Conservation (phyloP, 2,329 filamentous ascomycete genomes). For the Sarocladium oryzae region DNA sequence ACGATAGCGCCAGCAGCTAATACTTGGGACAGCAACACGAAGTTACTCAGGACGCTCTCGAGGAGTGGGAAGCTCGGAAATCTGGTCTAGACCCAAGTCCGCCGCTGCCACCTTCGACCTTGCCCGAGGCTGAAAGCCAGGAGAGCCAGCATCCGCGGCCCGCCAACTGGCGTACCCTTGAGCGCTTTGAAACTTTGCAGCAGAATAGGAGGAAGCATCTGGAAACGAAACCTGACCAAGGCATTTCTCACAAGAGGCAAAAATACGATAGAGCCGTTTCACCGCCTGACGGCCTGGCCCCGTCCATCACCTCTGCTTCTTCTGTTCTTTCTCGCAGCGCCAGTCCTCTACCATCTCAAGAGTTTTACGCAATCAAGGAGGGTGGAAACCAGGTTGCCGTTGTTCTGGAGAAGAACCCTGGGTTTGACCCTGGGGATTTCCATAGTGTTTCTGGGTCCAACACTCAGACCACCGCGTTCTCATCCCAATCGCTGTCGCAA, state of each 20-base stretch:
- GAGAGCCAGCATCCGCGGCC: conserved; percentile 22
- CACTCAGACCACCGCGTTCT: conserved; percentile 18
- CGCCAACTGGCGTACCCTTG: conserved; percentile 20
- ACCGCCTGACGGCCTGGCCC: conserved; percentile 23
- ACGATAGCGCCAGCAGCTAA: conserved; percentile 16
- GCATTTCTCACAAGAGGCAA: conserved; percentile 16
- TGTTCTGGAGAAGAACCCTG: conserved; percentile 22
- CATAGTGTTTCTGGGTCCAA: conserved; percentile 21
- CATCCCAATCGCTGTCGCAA: conserved; percentile 26
- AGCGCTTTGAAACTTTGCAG: conserved; percentile 11
- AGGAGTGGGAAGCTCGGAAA: conserved; percentile 27
- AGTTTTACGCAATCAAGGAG: conserved; percentile 14
- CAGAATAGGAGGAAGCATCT: not conserved
- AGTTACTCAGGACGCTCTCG: conserved; percentile 23
- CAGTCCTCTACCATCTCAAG: not conserved
- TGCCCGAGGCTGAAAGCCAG: conserved; percentile 10
- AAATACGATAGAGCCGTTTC: conserved; percentile 17
- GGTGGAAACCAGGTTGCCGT: conserved; percentile 19
- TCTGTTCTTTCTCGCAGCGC: conserved; percentile 8
- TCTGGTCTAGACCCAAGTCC: not conserved
- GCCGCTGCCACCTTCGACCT: not conserved
- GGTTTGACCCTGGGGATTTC: conserved; percentile 30
- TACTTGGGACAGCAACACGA: conserved; percentile 18
- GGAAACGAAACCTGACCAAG: not conserved
- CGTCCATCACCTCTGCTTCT: conserved; percentile 22